A percentile compares a stretch with the other conserved stretches of the same genome.
These are phyloP conservation scores for Scheffersomyces segobiensis DNA, from an alignment of 1,139 yeast genomes.

Conservation along the genomic window DNA sequence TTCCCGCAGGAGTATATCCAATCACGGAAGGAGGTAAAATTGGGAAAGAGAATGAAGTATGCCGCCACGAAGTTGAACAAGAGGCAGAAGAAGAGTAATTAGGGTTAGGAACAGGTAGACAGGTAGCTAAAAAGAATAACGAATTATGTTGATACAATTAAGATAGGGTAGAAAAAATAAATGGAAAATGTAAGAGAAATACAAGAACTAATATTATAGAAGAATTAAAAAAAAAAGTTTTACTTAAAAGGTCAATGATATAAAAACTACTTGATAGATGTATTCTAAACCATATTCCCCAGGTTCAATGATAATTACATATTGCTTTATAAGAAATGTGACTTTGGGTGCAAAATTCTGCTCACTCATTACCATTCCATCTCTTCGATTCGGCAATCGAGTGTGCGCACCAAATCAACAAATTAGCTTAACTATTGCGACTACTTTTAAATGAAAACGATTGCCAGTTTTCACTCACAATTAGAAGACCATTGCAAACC, in stretches of 20 bases:
- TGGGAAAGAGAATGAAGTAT: conserved; percentile 60
- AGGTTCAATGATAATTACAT: not conserved
- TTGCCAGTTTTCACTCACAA: not conserved
- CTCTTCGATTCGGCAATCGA: not conserved
- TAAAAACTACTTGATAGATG: not conserved
- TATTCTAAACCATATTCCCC: not conserved
- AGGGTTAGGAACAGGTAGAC: not conserved
- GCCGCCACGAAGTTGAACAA: conserved; percentile 56
- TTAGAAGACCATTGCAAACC: not conserved
- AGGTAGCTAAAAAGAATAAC: not conserved
- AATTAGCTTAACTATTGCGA: not conserved
- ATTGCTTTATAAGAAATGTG: not conserved
- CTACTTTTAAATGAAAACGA: not conserved
- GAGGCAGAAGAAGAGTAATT: conserved; percentile 8
- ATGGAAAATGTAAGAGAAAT: too few species aligned
- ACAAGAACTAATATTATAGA: not conserved
- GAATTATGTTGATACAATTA: not conserved
- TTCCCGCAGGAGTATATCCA: conserved; percentile 54
- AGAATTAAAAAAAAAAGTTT: not conserved
- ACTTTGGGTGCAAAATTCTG: not conserved
- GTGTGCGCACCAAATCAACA: not conserved
- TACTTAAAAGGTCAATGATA: too few species aligned
- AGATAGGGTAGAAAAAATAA: not conserved
- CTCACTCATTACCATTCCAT: not conserved
- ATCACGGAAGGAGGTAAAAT: conserved; percentile 42